These are phyloP conservation scores for Scutellaria baicalensis DNA, from an alignment of 257 asterid genomes.

Conservation along the genomic window DNA sequence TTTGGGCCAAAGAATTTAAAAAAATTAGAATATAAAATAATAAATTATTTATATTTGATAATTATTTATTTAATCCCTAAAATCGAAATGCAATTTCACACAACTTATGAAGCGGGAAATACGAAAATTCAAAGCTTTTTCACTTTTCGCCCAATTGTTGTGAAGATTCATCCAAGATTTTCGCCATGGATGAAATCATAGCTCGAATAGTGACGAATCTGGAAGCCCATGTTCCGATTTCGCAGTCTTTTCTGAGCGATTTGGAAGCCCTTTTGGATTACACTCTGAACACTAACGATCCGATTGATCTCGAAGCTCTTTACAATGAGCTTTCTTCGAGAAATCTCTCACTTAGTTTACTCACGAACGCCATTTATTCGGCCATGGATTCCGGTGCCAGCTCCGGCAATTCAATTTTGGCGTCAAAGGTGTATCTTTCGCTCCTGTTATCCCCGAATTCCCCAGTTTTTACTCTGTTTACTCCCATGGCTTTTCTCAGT, in stretches of 20 bases:
- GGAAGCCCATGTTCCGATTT: constrained; percentile 40
- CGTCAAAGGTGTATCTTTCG: constrained; percentile 67
- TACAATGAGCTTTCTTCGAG: constrained; percentile 60
- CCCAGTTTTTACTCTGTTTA: constrained; percentile 80
- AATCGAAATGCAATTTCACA: not conserved
- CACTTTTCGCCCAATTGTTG: not conserved
- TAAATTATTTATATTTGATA: not conserved
- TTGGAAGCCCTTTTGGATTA: constrained; percentile 53
- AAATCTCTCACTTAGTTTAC: constrained; percentile 33
- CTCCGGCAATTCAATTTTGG: constrained; percentile 43
- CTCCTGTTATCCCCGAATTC: constrained; percentile 72
- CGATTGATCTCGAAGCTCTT: constrained; percentile 47
- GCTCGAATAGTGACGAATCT: constrained; percentile 49
- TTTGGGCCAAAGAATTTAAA: not conserved
- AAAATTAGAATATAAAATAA: not conserved
- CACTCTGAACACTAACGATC: constrained; percentile 43
- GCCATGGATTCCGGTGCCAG: constrained; percentile 63
- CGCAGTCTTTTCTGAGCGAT: constrained; percentile 41
- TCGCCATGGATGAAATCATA: constrained; percentile 61
- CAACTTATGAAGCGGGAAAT: constrained; percentile 38
- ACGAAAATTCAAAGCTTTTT: constrained; percentile 36
- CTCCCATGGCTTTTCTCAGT: constrained; percentile 80
- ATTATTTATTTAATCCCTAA: too few relatives aligned
- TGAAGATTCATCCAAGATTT: constrained; percentile 9
- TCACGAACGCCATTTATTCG: constrained; percentile 42